Conservation (phyloP, 2,329 filamentous ascomycete species). For the Trichoderma endophyticum region DNA sequence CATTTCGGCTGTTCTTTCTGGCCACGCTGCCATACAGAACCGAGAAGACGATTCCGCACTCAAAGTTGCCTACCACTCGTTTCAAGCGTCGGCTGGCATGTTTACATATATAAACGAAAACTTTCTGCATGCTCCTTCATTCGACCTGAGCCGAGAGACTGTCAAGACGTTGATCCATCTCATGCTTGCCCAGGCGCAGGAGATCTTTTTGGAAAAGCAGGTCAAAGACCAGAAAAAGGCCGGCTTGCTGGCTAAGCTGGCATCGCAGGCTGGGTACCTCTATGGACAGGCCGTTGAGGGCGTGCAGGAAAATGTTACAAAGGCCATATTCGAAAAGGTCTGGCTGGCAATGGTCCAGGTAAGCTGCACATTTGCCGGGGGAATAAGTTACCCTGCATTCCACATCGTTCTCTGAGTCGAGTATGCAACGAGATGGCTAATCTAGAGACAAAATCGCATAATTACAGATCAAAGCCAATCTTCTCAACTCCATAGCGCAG, state of each 20-base stretch:
- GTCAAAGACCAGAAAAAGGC: slow-evolving; percentile 89
- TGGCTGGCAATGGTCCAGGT: slow-evolving; percentile 84
- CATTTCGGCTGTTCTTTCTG: slow-evolving; percentile 94
- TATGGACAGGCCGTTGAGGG: slow-evolving; percentile 87
- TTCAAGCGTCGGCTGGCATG: slow-evolving; percentile 97
- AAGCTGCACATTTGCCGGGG: slow-evolving; percentile 21
- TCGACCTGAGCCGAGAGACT: slow-evolving; percentile 92
- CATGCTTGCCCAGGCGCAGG: slow-evolving; percentile 92
- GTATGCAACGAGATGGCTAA: background rate
- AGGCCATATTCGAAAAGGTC: slow-evolving; percentile 88
- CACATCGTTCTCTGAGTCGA: background rate
- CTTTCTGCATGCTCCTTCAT: slow-evolving; percentile 93
- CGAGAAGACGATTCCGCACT: slow-evolving; percentile 87
- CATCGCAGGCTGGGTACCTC: slow-evolving; percentile 83
- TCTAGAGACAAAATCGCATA: background rate
- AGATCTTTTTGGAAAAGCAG: slow-evolving; percentile 97
- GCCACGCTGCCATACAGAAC: slow-evolving; percentile 90
- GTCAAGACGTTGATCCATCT: slow-evolving; percentile 91
- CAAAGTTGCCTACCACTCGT: slow-evolving; percentile 96
- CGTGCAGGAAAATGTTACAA: slow-evolving; percentile 86
- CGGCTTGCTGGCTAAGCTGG: slow-evolving; percentile 85
- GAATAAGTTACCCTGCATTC: background rate
- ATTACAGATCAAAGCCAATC: slow-evolving; percentile 67
- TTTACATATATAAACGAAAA: slow-evolving; percentile 99
- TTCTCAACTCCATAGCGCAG: slow-evolving; percentile 82